A percentile compares a stretch with the other conserved stretches of the same genome.
Conservation (phyloP, 140 eudicot species). For the Erigeron philadelphicus region DNA sequence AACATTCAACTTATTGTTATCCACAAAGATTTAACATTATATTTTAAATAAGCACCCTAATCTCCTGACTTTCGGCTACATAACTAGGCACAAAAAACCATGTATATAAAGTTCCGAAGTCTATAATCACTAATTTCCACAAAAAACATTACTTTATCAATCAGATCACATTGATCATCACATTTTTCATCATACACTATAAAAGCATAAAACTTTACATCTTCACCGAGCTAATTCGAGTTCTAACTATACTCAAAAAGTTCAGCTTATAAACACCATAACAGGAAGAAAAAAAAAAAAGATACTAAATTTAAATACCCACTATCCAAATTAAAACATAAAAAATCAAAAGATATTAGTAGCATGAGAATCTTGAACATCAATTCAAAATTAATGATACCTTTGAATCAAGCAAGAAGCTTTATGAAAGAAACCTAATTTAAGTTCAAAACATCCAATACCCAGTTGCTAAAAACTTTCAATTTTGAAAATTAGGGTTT, state of each 20-base stretch:
- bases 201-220: background rate
- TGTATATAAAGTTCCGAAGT: background rate
- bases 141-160: slow-evolving; percentile 22
- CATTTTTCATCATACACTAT: slow-evolving; percentile 10
- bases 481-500: slow-evolving; percentile 35
- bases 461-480: slow-evolving; percentile 27
- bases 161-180: slow-evolving; percentile 34
- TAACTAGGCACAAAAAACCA: slow-evolving; percentile 22
- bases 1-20: slow-evolving; percentile 3
- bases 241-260: slow-evolving; percentile 20
- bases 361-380: slow-evolving; percentile 21
- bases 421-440: slow-evolving; percentile 21
- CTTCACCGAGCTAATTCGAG: slow-evolving; percentile 10
- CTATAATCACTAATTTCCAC: slow-evolving; percentile 13
- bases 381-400: slow-evolving; percentile 24
- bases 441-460: slow-evolving; percentile 36
- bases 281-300: background rate
- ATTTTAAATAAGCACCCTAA: background rate
- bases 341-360: slow-evolving; percentile 18
- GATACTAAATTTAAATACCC: slow-evolving; percentile 9
- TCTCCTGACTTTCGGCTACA: background rate
- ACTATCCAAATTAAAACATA: slow-evolving; percentile 13
- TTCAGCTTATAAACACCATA: slow-evolving; percentile 20
- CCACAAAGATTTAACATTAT: background rate
- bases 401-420: slow-evolving; percentile 36